phyloP scores from a whole-genome alignment of 192 early-diverging fungal species.

The Coemansia sp. region DNA sequence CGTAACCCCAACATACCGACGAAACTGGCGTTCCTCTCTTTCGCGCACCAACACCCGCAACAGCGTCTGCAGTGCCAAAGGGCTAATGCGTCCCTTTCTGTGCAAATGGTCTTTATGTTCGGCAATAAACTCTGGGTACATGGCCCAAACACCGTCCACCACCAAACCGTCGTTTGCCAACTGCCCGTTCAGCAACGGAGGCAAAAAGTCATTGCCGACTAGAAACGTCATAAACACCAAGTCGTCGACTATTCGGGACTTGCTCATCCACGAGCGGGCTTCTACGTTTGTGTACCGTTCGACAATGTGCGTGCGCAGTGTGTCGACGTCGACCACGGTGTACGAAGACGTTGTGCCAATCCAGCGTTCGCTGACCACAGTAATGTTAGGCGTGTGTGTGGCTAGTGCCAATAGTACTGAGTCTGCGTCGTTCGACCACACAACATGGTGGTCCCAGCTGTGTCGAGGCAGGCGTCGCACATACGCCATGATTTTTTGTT shows the following conservation, averaged over 20 bases:
- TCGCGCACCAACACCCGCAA: conserved; percentile 49
- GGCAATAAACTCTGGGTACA: conserved; percentile 15
- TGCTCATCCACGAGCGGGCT: conserved; percentile 68
- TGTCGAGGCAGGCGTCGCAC: conserved; percentile 72
- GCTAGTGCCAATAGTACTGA: conserved; percentile 91
- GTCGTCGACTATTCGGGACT: conserved; percentile 75
- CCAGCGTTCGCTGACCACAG: conserved; percentile 85
- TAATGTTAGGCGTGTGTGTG: conserved; percentile 89
- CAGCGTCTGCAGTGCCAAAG: conserved; percentile 33
- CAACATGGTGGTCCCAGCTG: conserved; percentile 59
- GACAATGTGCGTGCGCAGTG: conserved; percentile 53
- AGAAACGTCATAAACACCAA: conserved; percentile 91
- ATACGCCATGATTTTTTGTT: conserved; percentile 99
- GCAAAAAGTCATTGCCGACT: conserved; percentile 96
- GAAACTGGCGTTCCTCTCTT: conserved; percentile 59
- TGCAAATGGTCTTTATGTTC: conserved; percentile 41
- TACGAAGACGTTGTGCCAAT: conserved; percentile 25
- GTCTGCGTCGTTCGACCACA: conserved; percentile 97
- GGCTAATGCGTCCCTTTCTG: conserved; percentile 55
- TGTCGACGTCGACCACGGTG: conserved; percentile 15
- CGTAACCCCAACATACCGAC: conserved; percentile 25
- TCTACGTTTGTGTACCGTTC: conserved; percentile 68
- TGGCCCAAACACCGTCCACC: conserved; percentile 57
- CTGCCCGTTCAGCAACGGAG: conserved; percentile 27
- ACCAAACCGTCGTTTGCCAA: conserved; percentile 54